Evolutionary conservation across 257 asterid genomes (phyloP), one percentile per base, ranked within the genome.

Genomic region (Ilex asprella): DNA sequence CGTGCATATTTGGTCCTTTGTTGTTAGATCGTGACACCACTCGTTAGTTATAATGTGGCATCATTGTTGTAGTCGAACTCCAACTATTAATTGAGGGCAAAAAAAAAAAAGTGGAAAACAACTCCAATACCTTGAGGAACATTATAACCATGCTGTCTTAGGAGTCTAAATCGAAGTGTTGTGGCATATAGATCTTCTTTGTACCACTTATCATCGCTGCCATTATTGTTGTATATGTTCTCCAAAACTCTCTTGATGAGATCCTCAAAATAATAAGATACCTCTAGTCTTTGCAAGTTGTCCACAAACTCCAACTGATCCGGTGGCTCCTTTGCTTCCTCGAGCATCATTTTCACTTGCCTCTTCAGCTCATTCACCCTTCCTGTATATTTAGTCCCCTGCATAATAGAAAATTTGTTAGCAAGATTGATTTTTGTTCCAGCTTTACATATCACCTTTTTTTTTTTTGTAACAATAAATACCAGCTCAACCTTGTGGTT

Each of bases 141-240:
- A 39, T 16, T 30, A 47, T 75, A 72, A 11, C 76, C 76, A 47
- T 81, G 74, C 39, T 79, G 72, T 30, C 82, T 63, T 30, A 81
- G 63, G 31, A 81, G 63, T 62, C 85, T 76, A 56, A 81, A 78
- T 30, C 30, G 27, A 12, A 81, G 77, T 31, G 84, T 62, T 6
- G 76, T 73, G 7, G 79, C 59, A 73, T 76, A 59, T 43, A 81
- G 35, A 16, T 75, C 73, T 56, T 44, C 63, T 31, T 69, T 55
- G 6, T 10, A 9, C 16, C 16, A 27, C 9, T 35, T 16, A 6
- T 16, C 10, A 39, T 58, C 2, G 30, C 54, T 62, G 47, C 47
- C 9, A 16, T 14, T 46, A 10, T 49, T 63, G 7, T 64, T 54
- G 5, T 11, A 4, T 12, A 41, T 46, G 13, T 10, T 11, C 62